Evolutionary conservation across 2,329 filamentous ascomycete species (phyloP), one percentile per base, ranked within the genome.

Genomic region (Diaporthe sp.): DNA sequence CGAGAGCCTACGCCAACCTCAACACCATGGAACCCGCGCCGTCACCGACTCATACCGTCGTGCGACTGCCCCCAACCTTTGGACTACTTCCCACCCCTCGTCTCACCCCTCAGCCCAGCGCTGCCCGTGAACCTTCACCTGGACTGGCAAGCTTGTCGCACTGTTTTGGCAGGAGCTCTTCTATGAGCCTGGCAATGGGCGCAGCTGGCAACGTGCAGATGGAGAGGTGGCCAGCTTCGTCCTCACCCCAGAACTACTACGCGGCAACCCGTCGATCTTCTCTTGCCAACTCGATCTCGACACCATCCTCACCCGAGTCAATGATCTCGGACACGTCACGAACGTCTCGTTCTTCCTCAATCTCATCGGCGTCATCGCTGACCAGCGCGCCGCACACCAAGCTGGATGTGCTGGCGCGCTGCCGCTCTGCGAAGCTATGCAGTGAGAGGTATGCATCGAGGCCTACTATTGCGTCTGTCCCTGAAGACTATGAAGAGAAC

Each of bases 261-360:
- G 84, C 85, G 2, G 83, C 63, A 68, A 53, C 85, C 50, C 90
- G 91, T 75, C 90, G 90, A 75, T 91, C 90, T 19, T 92, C 91
- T 22, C 87, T 92, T 75, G 90, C 90, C 80, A 91, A 88, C 79
- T 91, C 91, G 25, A 84, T 91, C 78, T 92, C 91, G 35, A 89
- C 89, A 39, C 88, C 88, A 44, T 92, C 91, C 74, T 92, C 91
- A 37, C 91, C 91, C 76, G 91, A 92, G 80, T 92, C 91, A 72
- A 92, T 92, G 90, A 83, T 92, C 59, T 92, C 91, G 74, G 91
- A 92, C 80, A 85, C 86, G 73, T 92, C 88, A 74, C 87, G 87
- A 75, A 87, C 90, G 76, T 92, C 91, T 77, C 89, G 90, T 81
- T 91, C 90, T 70, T 92, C 91, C 80, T 92, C 90, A 25, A 90